Evolutionary conservation across 768 basidiomycete species (phyloP).

Genomic region (Termitomyces sp.): DNA sequence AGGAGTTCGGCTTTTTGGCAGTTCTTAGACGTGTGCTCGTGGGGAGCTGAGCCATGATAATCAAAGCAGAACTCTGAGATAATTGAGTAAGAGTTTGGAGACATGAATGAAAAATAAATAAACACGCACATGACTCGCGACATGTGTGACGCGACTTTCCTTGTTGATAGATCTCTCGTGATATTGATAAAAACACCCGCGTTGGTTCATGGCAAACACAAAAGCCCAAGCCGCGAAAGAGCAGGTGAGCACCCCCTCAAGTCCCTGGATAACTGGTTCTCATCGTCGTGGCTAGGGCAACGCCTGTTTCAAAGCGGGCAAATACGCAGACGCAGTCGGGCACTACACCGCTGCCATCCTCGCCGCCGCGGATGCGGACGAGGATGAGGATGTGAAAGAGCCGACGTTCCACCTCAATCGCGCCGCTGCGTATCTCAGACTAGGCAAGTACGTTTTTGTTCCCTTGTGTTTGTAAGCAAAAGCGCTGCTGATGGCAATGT

Average conservation of each 20-base stretch:
- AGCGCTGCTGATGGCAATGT: background rate
- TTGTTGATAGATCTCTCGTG: no score
- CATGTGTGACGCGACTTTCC: no score
- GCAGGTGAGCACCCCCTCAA: constrained; percentile 4
- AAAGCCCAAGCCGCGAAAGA: constrained; percentile 12
- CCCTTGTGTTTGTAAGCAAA: background rate
- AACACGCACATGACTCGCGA: no score
- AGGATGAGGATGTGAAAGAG: constrained; percentile 47
- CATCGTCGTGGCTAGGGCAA: constrained; percentile 60
- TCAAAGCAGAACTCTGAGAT: no score
- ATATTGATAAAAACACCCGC: no score
- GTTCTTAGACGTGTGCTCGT: no score
- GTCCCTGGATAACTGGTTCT: background rate
- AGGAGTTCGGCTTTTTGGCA: no score
- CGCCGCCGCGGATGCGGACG: no score
- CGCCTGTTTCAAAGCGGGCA: constrained; percentile 72
- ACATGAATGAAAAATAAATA: no score
- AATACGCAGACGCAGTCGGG: constrained; percentile 76
- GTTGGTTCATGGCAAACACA: no score
- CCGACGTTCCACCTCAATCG: constrained; percentile 83
- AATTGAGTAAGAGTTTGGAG: no score
- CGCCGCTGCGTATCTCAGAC: constrained; percentile 88
- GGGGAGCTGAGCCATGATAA: no score
- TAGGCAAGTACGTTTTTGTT: constrained; percentile 79
- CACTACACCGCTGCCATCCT: constrained; percentile 82